These are phyloP conservation scores for Colletotrichum spinosum DNA, from an alignment of 2,329 filamentous ascomycete species.

Conservation along the genomic window DNA sequence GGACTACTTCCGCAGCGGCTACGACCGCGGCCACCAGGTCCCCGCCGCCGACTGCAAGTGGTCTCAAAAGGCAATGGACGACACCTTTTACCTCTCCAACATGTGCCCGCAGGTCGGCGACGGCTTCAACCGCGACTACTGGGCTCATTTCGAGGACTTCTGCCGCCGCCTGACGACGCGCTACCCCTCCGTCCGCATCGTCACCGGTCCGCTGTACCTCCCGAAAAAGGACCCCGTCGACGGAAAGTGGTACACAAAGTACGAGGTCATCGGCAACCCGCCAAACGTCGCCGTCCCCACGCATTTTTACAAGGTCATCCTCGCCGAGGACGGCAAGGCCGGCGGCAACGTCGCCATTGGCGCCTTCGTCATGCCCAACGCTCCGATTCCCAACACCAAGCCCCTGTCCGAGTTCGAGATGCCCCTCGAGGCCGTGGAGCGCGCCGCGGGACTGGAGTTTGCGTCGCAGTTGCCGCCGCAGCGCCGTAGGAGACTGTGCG, in stretches of 20 bases:
- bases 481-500: conserved; percentile 83
- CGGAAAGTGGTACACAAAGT: conserved; percentile 94
- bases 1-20: conserved; percentile 95
- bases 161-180: conserved; percentile 83
- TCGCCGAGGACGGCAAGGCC: conserved; percentile 82
- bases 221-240: conserved; percentile 84
- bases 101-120: conserved; percentile 99
- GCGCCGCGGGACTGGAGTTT: conserved; percentile 93
- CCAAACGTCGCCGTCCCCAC: conserved; percentile 96
- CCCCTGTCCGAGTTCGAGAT: conserved; percentile 94
- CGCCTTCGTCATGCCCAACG: conserved; percentile 96
- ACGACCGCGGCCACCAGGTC: conserved; percentile 96
- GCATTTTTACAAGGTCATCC: conserved; percentile 99
- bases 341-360: conserved; percentile 86
- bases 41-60: conserved; percentile 97
- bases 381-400: conserved; percentile 86
- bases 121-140: conserved; percentile 99
- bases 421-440: conserved; percentile 90
- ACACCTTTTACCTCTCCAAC: conserved; percentile 92
- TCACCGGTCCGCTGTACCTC: conserved; percentile 94
- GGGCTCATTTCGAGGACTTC: conserved; percentile 98
- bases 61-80: conserved; percentile 94
- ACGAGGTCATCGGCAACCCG: conserved; percentile 95
- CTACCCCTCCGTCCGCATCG: conserved; percentile 90
- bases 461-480: conserved; percentile 79